A percentile compares a stretch with the other conserved stretches of the same genome.
Conservation (phyloP, 495 filamentous ascomycete species). For the Bathelium albidoporum region DNA sequence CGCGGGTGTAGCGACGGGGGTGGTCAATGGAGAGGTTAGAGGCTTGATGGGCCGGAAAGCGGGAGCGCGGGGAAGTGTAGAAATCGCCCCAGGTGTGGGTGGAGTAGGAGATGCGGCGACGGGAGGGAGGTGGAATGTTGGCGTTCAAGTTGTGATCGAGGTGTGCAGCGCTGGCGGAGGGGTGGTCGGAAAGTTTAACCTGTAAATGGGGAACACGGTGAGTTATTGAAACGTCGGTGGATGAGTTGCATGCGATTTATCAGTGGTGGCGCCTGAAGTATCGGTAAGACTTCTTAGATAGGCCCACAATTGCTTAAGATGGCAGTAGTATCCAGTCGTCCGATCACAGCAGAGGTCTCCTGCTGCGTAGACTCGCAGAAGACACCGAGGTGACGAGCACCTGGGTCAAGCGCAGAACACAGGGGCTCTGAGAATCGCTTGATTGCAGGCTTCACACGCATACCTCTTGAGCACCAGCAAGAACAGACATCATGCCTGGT, state of each 20-base stretch:
- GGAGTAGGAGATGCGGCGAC: conserved; percentile 35
- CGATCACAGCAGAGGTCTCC: neutral
- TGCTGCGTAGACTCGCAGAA: neutral
- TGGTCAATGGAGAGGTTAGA: conserved; percentile 36
- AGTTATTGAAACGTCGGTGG: neutral
- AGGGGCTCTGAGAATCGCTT: neutral
- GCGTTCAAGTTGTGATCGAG: conserved; percentile 50
- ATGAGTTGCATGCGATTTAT: neutral
- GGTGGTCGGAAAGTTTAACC: conserved; percentile 65
- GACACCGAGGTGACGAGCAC: neutral
- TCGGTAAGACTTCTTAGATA: neutral
- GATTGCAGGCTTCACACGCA: neutral
- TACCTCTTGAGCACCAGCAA: conserved; percentile 53
- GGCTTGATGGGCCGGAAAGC: conserved; percentile 14
- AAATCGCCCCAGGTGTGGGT: conserved; percentile 70
- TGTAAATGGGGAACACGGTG: conserved; percentile 3
- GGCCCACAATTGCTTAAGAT: neutral
- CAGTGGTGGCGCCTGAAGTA: neutral
- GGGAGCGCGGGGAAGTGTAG: conserved; percentile 24
- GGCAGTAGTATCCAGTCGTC: neutral
- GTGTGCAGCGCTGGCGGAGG: conserved; percentile 50
- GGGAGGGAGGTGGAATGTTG: conserved; percentile 36
- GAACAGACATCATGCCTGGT: conserved; percentile 54
- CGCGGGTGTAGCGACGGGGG: conserved; percentile 48
- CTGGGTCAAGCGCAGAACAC: neutral